Base-by-base conservation (phyloP, 495 filamentous ascomycete species). In the Penicillium canariense region DNA sequence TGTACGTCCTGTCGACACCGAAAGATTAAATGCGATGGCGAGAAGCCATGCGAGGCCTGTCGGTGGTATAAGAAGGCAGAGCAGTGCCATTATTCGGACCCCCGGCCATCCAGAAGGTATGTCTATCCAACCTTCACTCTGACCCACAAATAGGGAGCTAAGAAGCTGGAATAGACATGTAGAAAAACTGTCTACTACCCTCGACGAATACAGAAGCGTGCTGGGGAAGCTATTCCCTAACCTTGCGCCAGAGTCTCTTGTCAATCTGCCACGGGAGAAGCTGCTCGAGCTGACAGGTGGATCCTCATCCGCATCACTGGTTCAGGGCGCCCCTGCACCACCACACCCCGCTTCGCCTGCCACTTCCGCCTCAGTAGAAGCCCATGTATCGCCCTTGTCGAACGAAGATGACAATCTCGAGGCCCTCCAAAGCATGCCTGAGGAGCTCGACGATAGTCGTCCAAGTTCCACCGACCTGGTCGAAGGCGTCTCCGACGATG, bases 401-500 rank as follows among this genome's bases (percentile, higher is more conserved):
- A 67, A 69, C 30, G 70, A 73, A 39, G 70, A 74, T 54, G 71
- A 68, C 28, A 74, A 73, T 15, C 64, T 77, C 23, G 74, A 76
- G 38, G 66, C 71, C 7, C 56, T 77, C 2, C 74, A 77, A 44
- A 68, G 56, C 5, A 76, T 77, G 63, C 74, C 74, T 0, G 72
- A 74, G 35, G 70, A 74, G 27, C 56, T 61, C 3, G 59, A 55
- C 6, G 66, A 71, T 28, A 58, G 54, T 12, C 64, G 65, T 9
- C 39, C 59, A 17, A 60, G 53, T 44, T 60, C 49, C 45, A 48
- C 47, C 17, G 84, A 85, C 50, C 70, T 80, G 20, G 79, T 88
- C 40, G 84, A 86, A 26, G 80, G 76, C 45, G 85, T 91, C 54
- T 84, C 87, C 0, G 89, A 93, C 67, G 89, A 93, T 68, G 87